Evolutionary conservation across 2,329 filamentous ascomycete species (phyloP), one percentile per base, ranked within the genome.

Genomic region (Pezicula radicicola): DNA sequence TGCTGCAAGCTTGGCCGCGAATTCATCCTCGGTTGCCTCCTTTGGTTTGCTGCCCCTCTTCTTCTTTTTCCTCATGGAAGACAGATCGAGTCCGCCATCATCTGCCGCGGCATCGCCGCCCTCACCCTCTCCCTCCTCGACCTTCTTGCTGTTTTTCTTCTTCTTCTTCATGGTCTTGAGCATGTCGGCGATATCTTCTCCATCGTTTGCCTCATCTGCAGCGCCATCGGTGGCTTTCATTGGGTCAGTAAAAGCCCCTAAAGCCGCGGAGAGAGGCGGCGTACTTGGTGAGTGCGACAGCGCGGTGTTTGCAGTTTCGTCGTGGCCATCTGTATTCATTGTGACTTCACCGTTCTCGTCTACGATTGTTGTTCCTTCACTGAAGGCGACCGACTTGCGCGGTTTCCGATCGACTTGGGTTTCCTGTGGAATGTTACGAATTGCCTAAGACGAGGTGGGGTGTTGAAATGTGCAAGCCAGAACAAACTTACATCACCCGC

Each of bases 351-450:
- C 93, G 79, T 96, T 89, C 72, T 84, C 83, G 77, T 96, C 89
- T 70, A 97, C 92, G 65, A 96, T 85, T 60, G 89, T 82, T 64
- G 90, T 83, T 67, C 90, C 89, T 73, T 94, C 89, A 69, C 87
- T 92, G 72, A 97, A 97, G 60, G 91, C 87, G 66, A 97, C 93
- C 44, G 91, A 95, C 76, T 97, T 96, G 75, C 92, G 88, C 66
- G 87, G 84, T 72, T 89, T 91, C 68, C 81, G 80, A 65, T 85
- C 80, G 18, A 62, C 59, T 41, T 65, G 51, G 41, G 51, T 52
- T 52, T 64, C 63, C 61, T 67, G 48, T 49, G 39, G 40, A 30
- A 42, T 50, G 56, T 60, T 55, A 59, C 21, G 27, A 48, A 54
- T 56, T 44, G 43, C 58, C 55, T 46, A 45, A 53, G 49, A 46